Conservation (phyloP, 2,329 filamentous ascomycete genomes). For the Malbranchea zuffiana region DNA sequence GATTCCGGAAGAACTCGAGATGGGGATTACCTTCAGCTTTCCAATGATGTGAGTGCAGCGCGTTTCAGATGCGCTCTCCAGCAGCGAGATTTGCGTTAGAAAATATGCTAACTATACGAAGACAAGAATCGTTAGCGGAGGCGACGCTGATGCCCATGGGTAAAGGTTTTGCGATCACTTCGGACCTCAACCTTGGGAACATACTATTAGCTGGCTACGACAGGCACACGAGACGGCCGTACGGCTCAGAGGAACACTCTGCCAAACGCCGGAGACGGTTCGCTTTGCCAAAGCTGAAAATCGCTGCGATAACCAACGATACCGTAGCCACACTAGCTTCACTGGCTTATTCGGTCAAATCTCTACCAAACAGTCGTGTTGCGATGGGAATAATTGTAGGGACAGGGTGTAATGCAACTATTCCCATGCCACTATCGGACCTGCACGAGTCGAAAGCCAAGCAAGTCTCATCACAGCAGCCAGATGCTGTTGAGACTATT, state of each 20-base stretch:
- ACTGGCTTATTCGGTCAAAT: conserved; percentile 60
- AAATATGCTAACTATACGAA: conserved; percentile 20
- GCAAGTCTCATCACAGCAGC: conserved; percentile 37
- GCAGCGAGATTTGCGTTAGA: not conserved
- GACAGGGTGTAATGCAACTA: conserved; percentile 71
- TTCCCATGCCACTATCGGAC: conserved; percentile 54
- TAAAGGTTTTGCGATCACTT: conserved; percentile 45
- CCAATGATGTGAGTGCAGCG: conserved; percentile 35
- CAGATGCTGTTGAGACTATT: conserved; percentile 53
- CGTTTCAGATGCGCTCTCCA: not conserved
- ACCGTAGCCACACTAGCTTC: conserved; percentile 69
- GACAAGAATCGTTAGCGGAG: conserved; percentile 44
- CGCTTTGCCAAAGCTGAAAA: conserved; percentile 53
- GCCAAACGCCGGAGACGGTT: conserved; percentile 37
- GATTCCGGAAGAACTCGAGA: conserved; percentile 36
- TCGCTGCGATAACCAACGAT: conserved; percentile 71
- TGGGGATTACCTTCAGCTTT: conserved; percentile 42
- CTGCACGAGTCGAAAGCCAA: conserved; percentile 54
- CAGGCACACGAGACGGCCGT: conserved; percentile 37
- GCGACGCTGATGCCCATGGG: conserved; percentile 49
- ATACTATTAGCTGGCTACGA: conserved; percentile 45
- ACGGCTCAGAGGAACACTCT: conserved; percentile 31
- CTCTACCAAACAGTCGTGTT: conserved; percentile 51
- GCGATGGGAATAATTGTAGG: conserved; percentile 73
- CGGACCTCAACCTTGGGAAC: conserved; percentile 44